Evolutionary conservation across 2,329 filamentous ascomycete genomes (phyloP), one percentile per base, ranked within the genome.

Genomic region (Neopestalotiopsis rosae): DNA sequence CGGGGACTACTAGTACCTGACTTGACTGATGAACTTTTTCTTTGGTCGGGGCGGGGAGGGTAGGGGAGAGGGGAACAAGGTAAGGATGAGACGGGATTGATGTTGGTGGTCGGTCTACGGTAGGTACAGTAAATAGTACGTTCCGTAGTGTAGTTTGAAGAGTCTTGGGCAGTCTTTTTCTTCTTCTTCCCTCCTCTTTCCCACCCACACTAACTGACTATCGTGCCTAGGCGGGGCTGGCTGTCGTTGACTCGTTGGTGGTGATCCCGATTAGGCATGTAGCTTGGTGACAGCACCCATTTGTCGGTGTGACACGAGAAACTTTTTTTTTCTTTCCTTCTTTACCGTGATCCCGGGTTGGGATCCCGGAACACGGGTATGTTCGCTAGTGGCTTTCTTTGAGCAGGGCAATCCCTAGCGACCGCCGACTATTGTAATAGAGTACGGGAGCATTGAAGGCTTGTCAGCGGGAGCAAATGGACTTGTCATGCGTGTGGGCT

Each of bases 91-190:
- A 56, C 49, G 7, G 24, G 9, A 56, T n/a, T 24, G 45, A 52
- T 38, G 34, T 38, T 38, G 34, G 34, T 28, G 32, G 32, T 45
- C 5, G 38, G 65, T 67, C 52, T 38, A 38, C 6, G 34, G 34
- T 38, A 28, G 65, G 65, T 67, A 56, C 61, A 52, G 61, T 38
- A n/a, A 38, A 38, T 38, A 38, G 34, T 38, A 38, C 34, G 34
- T 38, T 38, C 34, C 34, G 34, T 38, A 61, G 56, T 12, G 34
- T 38, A 61, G 56, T 12, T 28, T 38, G 30, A n/a, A 24, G 24
- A 56, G 30, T 24, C 2, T 64, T 32, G 61, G 13, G 24, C 61
- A 30, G 61, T 13, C 40, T 13, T 64, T 14, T 14, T 42, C 24
- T 28, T 28, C 24, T 28, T 28, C 24, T 28, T 28, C 24, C 24